A percentile compares a stretch with the other conserved stretches of the same genome.
Evolutionary conservation across 2,329 filamentous ascomycete species (phyloP).

Genomic region (Ophiostoma sp.): DNA sequence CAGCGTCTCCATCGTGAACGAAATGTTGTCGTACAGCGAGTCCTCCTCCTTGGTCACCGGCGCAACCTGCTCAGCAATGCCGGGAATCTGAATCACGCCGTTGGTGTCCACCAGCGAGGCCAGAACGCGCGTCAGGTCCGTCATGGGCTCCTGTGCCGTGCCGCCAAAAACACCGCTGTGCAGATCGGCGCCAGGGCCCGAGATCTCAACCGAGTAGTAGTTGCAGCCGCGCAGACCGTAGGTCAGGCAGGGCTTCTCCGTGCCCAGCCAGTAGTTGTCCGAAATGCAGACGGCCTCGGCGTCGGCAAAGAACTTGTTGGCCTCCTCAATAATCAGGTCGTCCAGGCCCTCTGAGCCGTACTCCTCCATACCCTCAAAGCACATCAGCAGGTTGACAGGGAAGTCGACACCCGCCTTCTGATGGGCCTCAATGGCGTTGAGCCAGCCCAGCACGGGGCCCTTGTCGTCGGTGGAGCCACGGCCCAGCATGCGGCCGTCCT

Average conservation of each 20-base stretch:
- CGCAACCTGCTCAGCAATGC: constrained; percentile 87
- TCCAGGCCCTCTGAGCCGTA: constrained; percentile 95
- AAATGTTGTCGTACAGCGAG: constrained; percentile 78
- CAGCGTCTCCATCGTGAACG: constrained; percentile 94
- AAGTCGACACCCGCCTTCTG: constrained; percentile 91
- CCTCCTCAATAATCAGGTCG: constrained; percentile 86
- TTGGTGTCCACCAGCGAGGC: constrained; percentile 79
- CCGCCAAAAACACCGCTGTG: constrained; percentile 97
- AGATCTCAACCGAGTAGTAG: constrained; percentile 91
- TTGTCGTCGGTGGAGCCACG: constrained; percentile 97
- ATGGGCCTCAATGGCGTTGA: constrained; percentile 97
- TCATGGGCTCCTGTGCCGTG: constrained; percentile 97
- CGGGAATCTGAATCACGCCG: constrained; percentile 91
- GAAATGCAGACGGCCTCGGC: constrained; percentile 96
- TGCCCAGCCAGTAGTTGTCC: constrained; percentile 99
- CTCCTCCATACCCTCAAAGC: constrained; percentile 99
- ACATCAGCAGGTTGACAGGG: constrained; percentile 97
- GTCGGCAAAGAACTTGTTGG: constrained; percentile 90
- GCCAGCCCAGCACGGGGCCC: constrained; percentile 92
- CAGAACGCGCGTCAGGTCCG: constrained; percentile 79
- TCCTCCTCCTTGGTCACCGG: constrained; percentile 82
- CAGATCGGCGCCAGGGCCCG: constrained; percentile 85
- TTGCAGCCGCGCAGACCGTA: constrained; percentile 96
- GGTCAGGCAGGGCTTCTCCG: constrained; percentile 95
- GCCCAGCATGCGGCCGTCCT: constrained; percentile 92